Conservation (phyloP, 116 monocot genomes). For the Iris pallida region DNA sequence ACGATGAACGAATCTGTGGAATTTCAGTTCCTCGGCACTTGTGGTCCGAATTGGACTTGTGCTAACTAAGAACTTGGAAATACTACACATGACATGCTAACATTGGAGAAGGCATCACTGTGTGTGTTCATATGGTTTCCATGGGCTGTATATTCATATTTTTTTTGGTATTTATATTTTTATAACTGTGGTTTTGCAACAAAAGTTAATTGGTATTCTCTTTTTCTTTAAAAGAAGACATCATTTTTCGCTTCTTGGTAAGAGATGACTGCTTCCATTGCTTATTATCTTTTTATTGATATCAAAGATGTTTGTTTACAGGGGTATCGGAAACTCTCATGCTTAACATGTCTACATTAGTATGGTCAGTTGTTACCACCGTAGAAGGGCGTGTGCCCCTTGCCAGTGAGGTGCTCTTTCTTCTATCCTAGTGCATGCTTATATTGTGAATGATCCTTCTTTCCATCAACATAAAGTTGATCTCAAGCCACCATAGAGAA, state of each 20-base stretch:
- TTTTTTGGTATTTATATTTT: neutral
- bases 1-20: too few species aligned
- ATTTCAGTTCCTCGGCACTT: too few species aligned
- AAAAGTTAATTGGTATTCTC: neutral
- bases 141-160: neutral
- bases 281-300: neutral
- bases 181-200: neutral
- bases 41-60: too few species aligned
- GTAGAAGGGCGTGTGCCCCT: constrained; percentile 82
- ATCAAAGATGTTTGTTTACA: constrained; percentile 23
- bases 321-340: constrained; percentile 94
- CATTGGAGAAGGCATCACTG: too few species aligned
- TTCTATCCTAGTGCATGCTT: neutral
- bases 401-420: constrained; percentile 79
- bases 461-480: neutral
- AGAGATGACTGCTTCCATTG: neutral
- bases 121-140: too few species aligned
- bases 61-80: too few species aligned
- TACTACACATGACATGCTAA: too few species aligned
- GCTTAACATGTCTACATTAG: constrained; percentile 92
- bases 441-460: neutral
- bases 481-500: neutral
- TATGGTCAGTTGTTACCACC: constrained; percentile 90
- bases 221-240: neutral
- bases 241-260: neutral